Base-by-base conservation (phyloP, 257 asterid species). In the Primulina eburnea region DNA sequence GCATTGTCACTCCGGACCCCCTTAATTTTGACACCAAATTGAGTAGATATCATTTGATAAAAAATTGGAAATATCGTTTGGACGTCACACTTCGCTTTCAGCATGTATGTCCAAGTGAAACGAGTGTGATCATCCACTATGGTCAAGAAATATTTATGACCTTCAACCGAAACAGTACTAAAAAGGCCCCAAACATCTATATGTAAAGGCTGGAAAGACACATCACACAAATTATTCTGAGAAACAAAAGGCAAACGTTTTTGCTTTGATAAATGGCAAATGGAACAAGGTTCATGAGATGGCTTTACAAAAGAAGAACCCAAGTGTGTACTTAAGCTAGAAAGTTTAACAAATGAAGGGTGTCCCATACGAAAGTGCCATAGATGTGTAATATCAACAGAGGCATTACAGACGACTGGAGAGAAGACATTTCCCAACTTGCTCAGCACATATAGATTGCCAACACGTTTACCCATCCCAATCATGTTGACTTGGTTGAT, bases 271-370 rank as follows among this genome's bases (percentile, higher is more conserved):
- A 37, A 16, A 5, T 4, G 17, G 4, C 2, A 17, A 0, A 4
- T 16, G 0, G 8, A 16, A 5, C 18, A 50, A 4, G 1, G 8
- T 16, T 0, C 5, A 3, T 4, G 4, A 21, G 24, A 21, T 21
- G 0, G 24, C 24, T 21, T 21, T 21, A 21, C 24, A 12, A 2
- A 6, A 5, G 7, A 4, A 16, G 4, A 5, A 14, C 3, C 6
- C 0, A 16, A 16, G 0, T 1, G 0, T 0, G 14, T 5, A 16
- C 1, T 2, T 0, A 43, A 0, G 0, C 1, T 0, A 12, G 7
- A 47, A 5, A 47, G 56, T 4, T 16, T 47, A 47, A 1, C 7
- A 47, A 4, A 47, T 0, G 20, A 14, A 4, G 56, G 56, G 4
- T 47, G 20, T 4, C 56, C 7, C 2, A 16, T 14, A 0, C 20